Evolutionary conservation across 1,139 yeast species (phyloP), one percentile per base, ranked within the genome.

Genomic region (Scheffersomyces titani): DNA sequence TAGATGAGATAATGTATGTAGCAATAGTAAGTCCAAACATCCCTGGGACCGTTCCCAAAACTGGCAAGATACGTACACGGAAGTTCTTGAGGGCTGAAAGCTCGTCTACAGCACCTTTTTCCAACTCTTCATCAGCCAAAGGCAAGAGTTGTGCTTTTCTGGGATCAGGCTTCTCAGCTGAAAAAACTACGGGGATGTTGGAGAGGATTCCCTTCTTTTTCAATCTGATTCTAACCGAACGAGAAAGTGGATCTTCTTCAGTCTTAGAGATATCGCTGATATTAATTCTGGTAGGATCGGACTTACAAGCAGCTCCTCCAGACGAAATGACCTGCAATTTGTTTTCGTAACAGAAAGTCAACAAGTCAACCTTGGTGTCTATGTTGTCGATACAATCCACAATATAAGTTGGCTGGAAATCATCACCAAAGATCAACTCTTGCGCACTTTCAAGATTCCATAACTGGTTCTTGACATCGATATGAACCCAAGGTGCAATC

Each of bases 101-200:
- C 70, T 94, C 96, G 61, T 87, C 96, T 44, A 93, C 97, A 57
- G 87, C 80, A 47, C 98, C 98, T 70, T 87, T 87, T 55, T 83
- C 86, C 57, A 86, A 82, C 70, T 91, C 96, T 47, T 85, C 89
- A 52, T 92, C 92, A 13, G 92, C 88, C 54, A 94, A 77, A 6
- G 97, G 98, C 60, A 94, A 75, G 58, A 94, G 73, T 61, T 88
- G 84, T 1, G 98, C 98, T 74, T 94, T 94, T 58, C 91, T 86
- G 47, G 97, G 97, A 67, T 93, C 97, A 1, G 99, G 99, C 71
- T 94, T 94, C 70, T 94, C 99, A 1, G 97, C 90, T 36, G 97
- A 90, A 67, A 91, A 94, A 1, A 92, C 96, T 6, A 92, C 93
- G 0, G 97, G 92, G 19, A 94, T 90, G 36, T 92, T 92, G 4